Percentiles rank a stretch among this genome's conserved stretches.
These are phyloP conservation scores for Mycosphaerella sp. DNA, from an alignment of 2,329 filamentous ascomycete genomes.

Conservation along the genomic window DNA sequence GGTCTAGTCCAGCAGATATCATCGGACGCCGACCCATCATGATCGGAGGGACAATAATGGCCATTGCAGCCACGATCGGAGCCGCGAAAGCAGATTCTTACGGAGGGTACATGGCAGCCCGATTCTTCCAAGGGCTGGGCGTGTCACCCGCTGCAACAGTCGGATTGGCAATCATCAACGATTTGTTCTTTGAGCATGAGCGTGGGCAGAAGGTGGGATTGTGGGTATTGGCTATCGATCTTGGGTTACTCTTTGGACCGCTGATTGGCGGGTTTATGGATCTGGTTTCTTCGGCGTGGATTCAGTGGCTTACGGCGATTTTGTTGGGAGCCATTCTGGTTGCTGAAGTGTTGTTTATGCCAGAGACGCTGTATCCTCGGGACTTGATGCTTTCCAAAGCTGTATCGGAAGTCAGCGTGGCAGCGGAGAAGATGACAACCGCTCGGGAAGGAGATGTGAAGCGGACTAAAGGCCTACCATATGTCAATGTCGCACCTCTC, in stretches of 20 bases:
- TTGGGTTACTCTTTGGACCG: constrained; percentile 16
- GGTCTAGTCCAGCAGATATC: constrained; percentile 20
- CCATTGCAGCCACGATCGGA: constrained; percentile 18
- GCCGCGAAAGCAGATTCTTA: constrained; percentile 11
- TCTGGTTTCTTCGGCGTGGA: constrained; percentile 15
- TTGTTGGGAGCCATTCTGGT: constrained; percentile 14
- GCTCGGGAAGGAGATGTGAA: constrained; percentile 7
- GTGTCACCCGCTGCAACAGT: constrained; percentile 19
- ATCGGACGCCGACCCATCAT: constrained; percentile 19
- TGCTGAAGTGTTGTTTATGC: constrained; percentile 17
- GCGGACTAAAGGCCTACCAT: constrained; percentile 15
- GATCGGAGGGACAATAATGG: constrained; percentile 17
- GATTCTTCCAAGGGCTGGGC: constrained; percentile 20
- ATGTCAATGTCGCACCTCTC: constrained; percentile 13
- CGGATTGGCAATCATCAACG: constrained; percentile 19
- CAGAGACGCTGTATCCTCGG: constrained; percentile 19
- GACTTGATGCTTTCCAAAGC: constrained; percentile 14
- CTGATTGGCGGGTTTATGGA: constrained; percentile 19
- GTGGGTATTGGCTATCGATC: constrained; percentile 20
- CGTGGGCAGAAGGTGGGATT: constrained; percentile 19
- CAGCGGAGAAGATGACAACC: constrained; percentile 7
- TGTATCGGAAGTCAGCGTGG: too few relatives aligned
- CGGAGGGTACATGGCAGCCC: constrained; percentile 17
- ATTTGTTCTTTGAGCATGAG: constrained; percentile 20
- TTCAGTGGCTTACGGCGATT: constrained; percentile 19